Conservation (phyloP, 345 rosid species). For the Bruguiera parviflora region DNA sequence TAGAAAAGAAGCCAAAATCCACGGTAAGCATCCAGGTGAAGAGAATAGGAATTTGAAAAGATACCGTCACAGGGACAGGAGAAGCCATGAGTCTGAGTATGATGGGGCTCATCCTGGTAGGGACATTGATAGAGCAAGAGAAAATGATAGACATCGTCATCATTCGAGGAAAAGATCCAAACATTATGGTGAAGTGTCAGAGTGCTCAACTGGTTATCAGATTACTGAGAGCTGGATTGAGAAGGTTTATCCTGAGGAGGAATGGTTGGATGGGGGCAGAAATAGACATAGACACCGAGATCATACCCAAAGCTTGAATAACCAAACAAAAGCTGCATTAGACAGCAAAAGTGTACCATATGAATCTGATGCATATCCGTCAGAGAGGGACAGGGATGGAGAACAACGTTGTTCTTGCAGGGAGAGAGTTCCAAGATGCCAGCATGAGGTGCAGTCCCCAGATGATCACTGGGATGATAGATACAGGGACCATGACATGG, state of each 20-base stretch:
- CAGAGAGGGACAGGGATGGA: constrained; percentile 16
- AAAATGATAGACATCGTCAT: constrained; percentile 18
- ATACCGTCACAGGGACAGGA: constrained; percentile 23
- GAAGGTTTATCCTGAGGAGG: constrained; percentile 30
- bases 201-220: constrained; percentile 25
- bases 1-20: constrained; percentile 13
- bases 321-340: neutral
- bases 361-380: constrained; percentile 18
- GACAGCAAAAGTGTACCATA: constrained; percentile 6
- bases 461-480: constrained; percentile 15
- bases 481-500: neutral
- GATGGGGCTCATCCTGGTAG: constrained; percentile 37
- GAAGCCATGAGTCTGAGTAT: constrained; percentile 26
- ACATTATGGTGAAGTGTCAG: constrained; percentile 27
- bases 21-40: constrained; percentile 8
- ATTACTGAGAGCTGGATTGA: constrained; percentile 14
- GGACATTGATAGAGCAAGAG: constrained; percentile 17
- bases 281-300: constrained; percentile 1
- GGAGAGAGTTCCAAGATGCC: constrained; percentile 27
- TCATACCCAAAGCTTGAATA: constrained; percentile 17
- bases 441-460: constrained; percentile 18
- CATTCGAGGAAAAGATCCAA: constrained; percentile 16
- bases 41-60: constrained; percentile 16
- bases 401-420: constrained; percentile 11
- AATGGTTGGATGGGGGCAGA: constrained; percentile 23